Evolutionary conservation across 2,329 filamentous ascomycete species (phyloP), one percentile per base, ranked within the genome.

Genomic region (Drechslerella dactyloides): DNA sequence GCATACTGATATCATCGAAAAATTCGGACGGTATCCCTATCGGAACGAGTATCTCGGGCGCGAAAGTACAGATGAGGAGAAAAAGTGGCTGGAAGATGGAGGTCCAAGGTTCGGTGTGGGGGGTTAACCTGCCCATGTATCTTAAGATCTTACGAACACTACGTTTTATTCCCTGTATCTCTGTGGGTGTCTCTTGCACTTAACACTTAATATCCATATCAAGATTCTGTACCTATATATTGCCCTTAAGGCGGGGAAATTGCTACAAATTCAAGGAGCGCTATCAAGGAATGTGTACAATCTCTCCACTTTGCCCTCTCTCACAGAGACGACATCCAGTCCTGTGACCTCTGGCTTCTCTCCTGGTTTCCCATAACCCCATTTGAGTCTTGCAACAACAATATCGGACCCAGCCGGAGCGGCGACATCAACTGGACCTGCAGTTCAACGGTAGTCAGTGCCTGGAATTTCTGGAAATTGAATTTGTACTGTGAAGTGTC

Each of bases 1-100:
- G 74, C 86, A 88, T 75, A 76, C 77, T 21, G 81, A 81, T 21
- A 83, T 86, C 13, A 77, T 88, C 40, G 78, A 81, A 62, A 79
- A 69, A 64, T 88, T 87, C 76, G 85, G 85, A 0, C 78, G 86
- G 59, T 88, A 86, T 78, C 85, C 86, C 7, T 83, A 87, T 77
- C 79, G 86, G 4, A 88, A 87, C 75, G 76, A 78, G 61, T 79
- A 79, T 0, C 58, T 88, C 56, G 84, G 83, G 0, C 78, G 86
- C 73, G 77, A 81, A 69, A 79, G 77, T 50, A 86, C 83, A 4
- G 73, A 74, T 0, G 84, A 84, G 70, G 85, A 87, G 78, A 76
- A 69, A 57, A 79, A 79, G 73, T 87, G 82, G 78, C 74, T 87
- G 46, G 80, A 81, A 54, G 80, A 79, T 6, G 81, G 81, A 0